Evolutionary conservation across 2,329 filamentous ascomycete genomes (phyloP).

Genomic region (Plectosphaerella sp.): DNA sequence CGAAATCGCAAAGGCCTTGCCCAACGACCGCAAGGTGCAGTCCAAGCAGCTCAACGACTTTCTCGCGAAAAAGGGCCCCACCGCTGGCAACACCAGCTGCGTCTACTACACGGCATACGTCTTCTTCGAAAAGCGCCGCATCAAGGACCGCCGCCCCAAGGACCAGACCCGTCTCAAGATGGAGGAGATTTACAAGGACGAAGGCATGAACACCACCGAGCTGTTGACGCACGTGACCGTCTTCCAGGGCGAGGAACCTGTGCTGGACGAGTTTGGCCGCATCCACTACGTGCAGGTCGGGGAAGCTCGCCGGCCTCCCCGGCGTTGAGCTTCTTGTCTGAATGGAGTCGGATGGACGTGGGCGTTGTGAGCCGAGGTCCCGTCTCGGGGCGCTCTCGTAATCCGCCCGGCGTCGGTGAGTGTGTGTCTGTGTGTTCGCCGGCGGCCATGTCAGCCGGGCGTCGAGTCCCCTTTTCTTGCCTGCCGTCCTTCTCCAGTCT

Average conservation of each 20-base stretch:
- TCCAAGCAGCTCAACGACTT: slow-evolving; percentile 43
- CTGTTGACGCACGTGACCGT: neutral
- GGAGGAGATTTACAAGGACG: slow-evolving; percentile 30
- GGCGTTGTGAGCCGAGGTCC: neutral
- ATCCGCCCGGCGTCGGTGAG: too few relatives aligned
- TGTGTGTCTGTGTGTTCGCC: too few relatives aligned
- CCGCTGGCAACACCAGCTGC: slow-evolving; percentile 40
- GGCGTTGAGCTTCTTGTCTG: neutral
- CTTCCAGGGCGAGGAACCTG: neutral
- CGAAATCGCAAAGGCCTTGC: slow-evolving; percentile 37
- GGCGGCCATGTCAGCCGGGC: neutral
- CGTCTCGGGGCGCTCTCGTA: neutral
- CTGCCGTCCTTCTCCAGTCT: neutral
- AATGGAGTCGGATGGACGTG: neutral
- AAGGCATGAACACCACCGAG: slow-evolving; percentile 18
- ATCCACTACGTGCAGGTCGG: neutral
- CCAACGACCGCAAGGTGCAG: slow-evolving; percentile 31
- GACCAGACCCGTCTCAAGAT: slow-evolving; percentile 44
- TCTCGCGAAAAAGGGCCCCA: slow-evolving; percentile 41
- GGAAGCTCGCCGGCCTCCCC: neutral
- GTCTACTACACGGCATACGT: slow-evolving; percentile 52
- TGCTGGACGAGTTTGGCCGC: slow-evolving; percentile 1
- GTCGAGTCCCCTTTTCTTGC: neutral
- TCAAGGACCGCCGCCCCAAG: slow-evolving; percentile 48
- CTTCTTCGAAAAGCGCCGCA: slow-evolving; percentile 54